These are phyloP conservation scores for Helotiales sp. DNA, from an alignment of 2,329 filamentous ascomycete genomes.

Conservation along the genomic window DNA sequence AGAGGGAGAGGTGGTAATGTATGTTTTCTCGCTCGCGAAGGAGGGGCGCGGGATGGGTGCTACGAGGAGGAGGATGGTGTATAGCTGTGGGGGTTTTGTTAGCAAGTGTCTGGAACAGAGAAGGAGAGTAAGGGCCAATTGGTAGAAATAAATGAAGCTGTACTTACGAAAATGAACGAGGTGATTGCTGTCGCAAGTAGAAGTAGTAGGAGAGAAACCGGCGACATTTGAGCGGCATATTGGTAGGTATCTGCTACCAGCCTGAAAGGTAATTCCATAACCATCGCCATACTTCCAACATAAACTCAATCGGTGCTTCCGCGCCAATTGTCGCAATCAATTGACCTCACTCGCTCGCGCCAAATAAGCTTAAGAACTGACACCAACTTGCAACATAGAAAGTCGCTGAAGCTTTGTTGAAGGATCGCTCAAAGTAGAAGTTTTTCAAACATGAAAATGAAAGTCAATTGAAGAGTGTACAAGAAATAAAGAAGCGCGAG, in stretches of 20 bases:
- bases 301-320: not conserved
- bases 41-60: constrained; percentile 79
- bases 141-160: constrained; percentile 15
- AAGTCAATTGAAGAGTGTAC: not conserved
- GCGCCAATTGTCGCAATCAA: not conserved
- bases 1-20: constrained; percentile 70
- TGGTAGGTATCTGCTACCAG: constrained; percentile 9
- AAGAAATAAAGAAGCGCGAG: not conserved
- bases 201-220: constrained; percentile 13
- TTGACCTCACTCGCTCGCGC: not conserved
- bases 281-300: constrained; percentile 14
- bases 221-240: constrained; percentile 9
- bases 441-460: not conserved
- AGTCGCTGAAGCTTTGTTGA: too few species aligned
- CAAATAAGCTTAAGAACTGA: not conserved
- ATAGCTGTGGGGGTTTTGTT: constrained; percentile 52
- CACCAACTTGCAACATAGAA: not conserved
- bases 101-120: constrained; percentile 3
- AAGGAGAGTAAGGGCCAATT: constrained; percentile 7
- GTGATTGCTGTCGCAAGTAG: constrained; percentile 12
- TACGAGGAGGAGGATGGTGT: constrained; percentile 68
- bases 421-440: too few species aligned
- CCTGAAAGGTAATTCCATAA: constrained; percentile 18
- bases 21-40: constrained; percentile 78
- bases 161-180: constrained; percentile 12